Base-by-base conservation (phyloP, 169 alveolate species). In the Cryptosporidium meleagridis region DNA sequence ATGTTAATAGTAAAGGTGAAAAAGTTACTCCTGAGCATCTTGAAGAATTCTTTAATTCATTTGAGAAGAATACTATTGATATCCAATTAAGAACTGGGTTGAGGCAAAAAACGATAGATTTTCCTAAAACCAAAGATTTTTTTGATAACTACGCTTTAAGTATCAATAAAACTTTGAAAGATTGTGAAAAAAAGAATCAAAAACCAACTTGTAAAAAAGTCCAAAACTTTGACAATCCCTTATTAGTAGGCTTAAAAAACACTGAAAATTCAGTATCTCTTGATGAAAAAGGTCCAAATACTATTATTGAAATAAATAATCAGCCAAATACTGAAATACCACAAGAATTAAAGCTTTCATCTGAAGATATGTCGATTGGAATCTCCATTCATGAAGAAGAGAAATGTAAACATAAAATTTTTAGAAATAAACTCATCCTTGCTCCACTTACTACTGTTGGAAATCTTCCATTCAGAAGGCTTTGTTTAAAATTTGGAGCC, bases 361-460 rank as follows among this genome's bases (percentile, higher is more conserved):
- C 37, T 35, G n/a, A 58, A 29, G 52, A 59, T 16, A 37, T 18
- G 23, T 0, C 8, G 9, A 41, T 33, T n/a, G 70, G 53, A n/a
- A 73, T 53, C 21, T 65, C 53, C 48, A 35, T 3, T 1, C 23
- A 37, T 37, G 72, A 65, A 37, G 33, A n/a, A n/a, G 53, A 65
- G 7, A 35, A n/a, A 65, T 21, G 48, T 10, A 65, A 65, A 16
- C 61, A 59, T 48, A 21, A 39, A 23, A 18, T 80, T 14, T 80
- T 80, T 21, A 44, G 53, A 26, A 29, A 80, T 23, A 80, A 80
- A 48, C 45, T 80, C n/a, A 80, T 80, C 21, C 70, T 80, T 41
- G 95, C 95, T 9, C 95, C 95, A n/a, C 84, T 93, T 33, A 93
- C 95, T 12, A 93, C 95, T 0, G 94, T 93, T 9, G 95, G 95